Base-by-base conservation (phyloP, 192 early-diverging fungal genomes). In the Geranomyces variabilis region DNA sequence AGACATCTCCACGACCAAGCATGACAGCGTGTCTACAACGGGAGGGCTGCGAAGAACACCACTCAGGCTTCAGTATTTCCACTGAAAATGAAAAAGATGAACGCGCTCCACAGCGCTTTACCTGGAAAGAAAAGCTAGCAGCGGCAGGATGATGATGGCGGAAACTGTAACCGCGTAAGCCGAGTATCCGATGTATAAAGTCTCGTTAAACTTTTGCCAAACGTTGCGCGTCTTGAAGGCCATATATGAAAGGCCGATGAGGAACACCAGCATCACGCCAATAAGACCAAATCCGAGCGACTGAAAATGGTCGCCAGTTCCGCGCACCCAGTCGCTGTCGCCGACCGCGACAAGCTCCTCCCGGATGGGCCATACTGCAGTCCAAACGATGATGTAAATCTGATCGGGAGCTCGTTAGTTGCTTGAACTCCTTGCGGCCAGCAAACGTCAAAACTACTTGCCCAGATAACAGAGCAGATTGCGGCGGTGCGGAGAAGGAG, bases 171-270 rank as follows among this genome's bases (percentile, higher is more conserved):
- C 66, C 1, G 51, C 17, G 53, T 67, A 67, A 30, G 66, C 66
- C 48, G 66, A 67, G 5, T 67, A 67, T 34, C 66, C 66, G 31
- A 67, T 67, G 33, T 67, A 67, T 0, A 22, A 21, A 9, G 66
- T 67, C 36, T 67, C 66, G 47, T 55, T 67, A 48, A 31, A 67
- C 21, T 31, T 49, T 36, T 67, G 66, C 66, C 51, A 67, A 6
- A 67, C 66, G 53, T 67, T 67, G 12, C 66, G 51, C 14, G 66
- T 67, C 31, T 56, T 30, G 53, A 67, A 67, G 24, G 66, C 53
- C 66, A 67, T 51, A 29, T 55, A 55, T 5, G 48, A 55, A 19
- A 67, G 51, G 8, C 47, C 66, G 15, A 67, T 4, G 53, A 67
- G 66, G 5, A 67, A 56, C 0, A 49, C 30, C 48, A 67, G 53